Base-by-base conservation (phyloP, 768 basidiomycete genomes). In the Pulveroboletus sp. region DNA sequence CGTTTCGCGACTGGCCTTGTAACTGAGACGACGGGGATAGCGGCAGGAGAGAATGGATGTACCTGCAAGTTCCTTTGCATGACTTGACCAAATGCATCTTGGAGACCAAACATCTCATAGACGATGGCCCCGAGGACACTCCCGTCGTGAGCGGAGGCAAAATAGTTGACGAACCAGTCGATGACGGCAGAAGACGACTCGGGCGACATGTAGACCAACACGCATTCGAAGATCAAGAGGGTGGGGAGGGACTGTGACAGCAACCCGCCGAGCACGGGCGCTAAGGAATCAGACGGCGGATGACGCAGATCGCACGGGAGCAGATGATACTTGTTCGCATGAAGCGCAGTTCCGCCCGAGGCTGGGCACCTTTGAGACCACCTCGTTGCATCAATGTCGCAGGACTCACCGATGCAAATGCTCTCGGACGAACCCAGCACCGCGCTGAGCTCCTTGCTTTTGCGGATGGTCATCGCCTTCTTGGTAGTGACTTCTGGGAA, bases 1-100 rank as follows among this genome's bases (percentile, higher is more conserved):
- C 80, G 42, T 83, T 78, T 23, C 93, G 76, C 0, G 82, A 66
- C 89, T 92, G 63, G 27, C 6, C 27, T 12, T 12, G 27, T 12
- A 12, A 41, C 16, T 47, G 37, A 44, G 40, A 32, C 12, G n/a
- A n/a, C n/a, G n/a, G n/a, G n/a, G n/a, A n/a, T n/a, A 23, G 22
- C 8, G 14, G 40, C 13, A 13, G 42, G 11, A 48, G 19, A 1
- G 26, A 32, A 16, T n/a, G n/a, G n/a, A 12, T 20, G 50, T 55
- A 89, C 93, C 74, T 78, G 82, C 42, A 97, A 74, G 67, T 98
- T 98, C 39, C 79, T 79, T 48, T 85, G 70, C 93, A 99, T 97
- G 19, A 98, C 89, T 26, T 77, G 76, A n/a, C 95, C 96, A 69
- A 98, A 98, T 0, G 82, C 60, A 62, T 97, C 95, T 17, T 81